A percentile compares a stretch with the other conserved stretches of the same genome.
Conservation (phyloP, 345 rosid species). For the Eucalyptus dawsonii region DNA sequence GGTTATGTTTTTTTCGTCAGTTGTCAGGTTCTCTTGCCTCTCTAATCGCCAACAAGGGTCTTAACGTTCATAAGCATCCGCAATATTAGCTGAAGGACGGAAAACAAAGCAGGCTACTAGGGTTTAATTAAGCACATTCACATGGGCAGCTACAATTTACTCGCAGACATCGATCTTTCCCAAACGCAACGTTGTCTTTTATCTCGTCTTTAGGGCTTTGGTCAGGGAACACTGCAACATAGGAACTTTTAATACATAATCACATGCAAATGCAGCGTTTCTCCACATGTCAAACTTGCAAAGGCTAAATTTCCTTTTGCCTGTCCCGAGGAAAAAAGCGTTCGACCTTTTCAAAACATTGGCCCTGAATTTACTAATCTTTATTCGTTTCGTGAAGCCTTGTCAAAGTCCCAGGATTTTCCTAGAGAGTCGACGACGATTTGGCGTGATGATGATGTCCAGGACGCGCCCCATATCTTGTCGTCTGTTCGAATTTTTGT, state of each 20-base stretch:
- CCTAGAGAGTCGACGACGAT: background rate
- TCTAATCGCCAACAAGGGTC: background rate
- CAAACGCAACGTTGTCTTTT: background rate
- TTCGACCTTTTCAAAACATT: background rate
- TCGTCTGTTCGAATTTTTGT: background rate
- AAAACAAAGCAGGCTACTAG: background rate
- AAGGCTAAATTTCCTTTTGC: background rate
- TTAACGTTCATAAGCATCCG: background rate
- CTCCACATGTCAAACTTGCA: background rate
- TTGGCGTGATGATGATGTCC: background rate
- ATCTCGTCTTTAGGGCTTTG: background rate
- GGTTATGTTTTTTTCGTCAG: background rate
- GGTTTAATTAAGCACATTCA: background rate
- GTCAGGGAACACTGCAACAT: background rate
- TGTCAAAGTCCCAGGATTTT: background rate
- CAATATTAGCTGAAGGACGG: background rate
- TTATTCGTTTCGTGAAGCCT: background rate
- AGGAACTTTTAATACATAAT: background rate
- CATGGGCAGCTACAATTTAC: background rate
- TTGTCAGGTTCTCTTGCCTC: background rate
- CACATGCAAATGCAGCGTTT: background rate
- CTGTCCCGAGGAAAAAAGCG: background rate
- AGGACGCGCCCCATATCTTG: background rate
- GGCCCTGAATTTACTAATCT: background rate
- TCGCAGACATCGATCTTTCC: background rate